Base-by-base conservation (phyloP, 345 rosid genomes). In the Aquilaria sinensis region DNA sequence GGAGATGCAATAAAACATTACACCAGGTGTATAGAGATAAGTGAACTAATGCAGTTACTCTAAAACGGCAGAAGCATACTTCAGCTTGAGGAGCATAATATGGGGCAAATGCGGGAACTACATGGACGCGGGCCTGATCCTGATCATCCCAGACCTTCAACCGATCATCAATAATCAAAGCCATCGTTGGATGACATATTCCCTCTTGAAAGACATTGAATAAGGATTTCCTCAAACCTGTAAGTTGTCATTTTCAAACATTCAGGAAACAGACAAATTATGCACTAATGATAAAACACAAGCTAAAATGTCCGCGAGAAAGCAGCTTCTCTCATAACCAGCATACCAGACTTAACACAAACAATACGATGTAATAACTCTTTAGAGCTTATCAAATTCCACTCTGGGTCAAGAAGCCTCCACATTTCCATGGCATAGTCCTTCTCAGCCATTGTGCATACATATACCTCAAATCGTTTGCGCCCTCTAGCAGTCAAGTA, bases 391-490 rank as follows among this genome's bases (percentile, higher is more conserved):
- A 95, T 95, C 82, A 95, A 76, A 76, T 83, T 95, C 72, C 92
- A 87, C 54, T 89, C 98, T 53, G 99, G 99, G 70, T 95, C 98
- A 77, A 95, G 97, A 77, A 95, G 99, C 82, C 98, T 84, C 99
- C 98, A 95, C 97, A 95, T 95, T 78, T 95, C 99, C 62, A 91
- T 74, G 57, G 99, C 98, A 71, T 95, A 95, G 77, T 95, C 98
- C 77, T 90, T 85, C 78, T 95, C 98, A 65, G 99, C 98, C 99
- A 95, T 95, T 4, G 99, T 95, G 85, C 99, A 95, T 77, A 89
- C 99, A 83, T 91, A 95, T 72, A 95, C 99, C 75, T 91, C 98
- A 76, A 95, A 95, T 41, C 99, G 97, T 81, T 91, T 95, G 56
- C 99, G 90, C 64, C 94, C 98, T 76, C 81, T 84, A 56, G 99